Evolutionary conservation across 2,329 filamentous ascomycete genomes (phyloP), one percentile per base, ranked within the genome.

Genomic region (Lomentospora prolificans): DNA sequence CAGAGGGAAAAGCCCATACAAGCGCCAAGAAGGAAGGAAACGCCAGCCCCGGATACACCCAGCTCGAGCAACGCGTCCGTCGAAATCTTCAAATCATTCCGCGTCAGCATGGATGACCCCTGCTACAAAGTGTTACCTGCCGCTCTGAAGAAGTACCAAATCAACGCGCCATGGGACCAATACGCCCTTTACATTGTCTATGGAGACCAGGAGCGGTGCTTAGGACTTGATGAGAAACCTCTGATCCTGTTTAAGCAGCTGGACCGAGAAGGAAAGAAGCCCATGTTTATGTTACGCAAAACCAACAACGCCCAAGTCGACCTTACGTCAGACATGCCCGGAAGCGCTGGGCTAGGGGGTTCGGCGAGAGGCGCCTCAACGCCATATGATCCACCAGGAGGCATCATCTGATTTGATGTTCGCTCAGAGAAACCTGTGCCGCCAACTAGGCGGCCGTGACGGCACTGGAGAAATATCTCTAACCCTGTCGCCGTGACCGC

Each of bases 31-130:
- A 73, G 82, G 50, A 76, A 79, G 61, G 81, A 82, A 65, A 85
- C 81, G 1, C 82, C 82, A 0, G 80, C 79, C 2, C 79, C 80
- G 1, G 81, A 85, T 60, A 84, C 81, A 1, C 79, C 81, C 0
- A 77, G 74, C 57, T 70, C 44, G 19, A 76, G 74, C 64, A 79
- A 78, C 58, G 74, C 78, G 10, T 82, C 81, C 1, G 91, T 96
- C 58, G 94, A 99, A 70, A 96, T 99, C 58, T 97, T 97, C 83
- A 99, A 99, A 70, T 95, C 89, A 1, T 99, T 99, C 80, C 86
- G 92, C 39, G 94, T 99, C 59, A 94, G 89, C 67, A 95, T 97
- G 81, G 94, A 99, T 63, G 94, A 99, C 66, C 94, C 94, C 2
- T 99, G 94, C 73, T 88, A 96, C 75, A 96, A 96, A 69, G 94